phyloP scores from a whole-genome alignment of 2,329 filamentous ascomycete species.

The Pyricularia sp. region DNA sequence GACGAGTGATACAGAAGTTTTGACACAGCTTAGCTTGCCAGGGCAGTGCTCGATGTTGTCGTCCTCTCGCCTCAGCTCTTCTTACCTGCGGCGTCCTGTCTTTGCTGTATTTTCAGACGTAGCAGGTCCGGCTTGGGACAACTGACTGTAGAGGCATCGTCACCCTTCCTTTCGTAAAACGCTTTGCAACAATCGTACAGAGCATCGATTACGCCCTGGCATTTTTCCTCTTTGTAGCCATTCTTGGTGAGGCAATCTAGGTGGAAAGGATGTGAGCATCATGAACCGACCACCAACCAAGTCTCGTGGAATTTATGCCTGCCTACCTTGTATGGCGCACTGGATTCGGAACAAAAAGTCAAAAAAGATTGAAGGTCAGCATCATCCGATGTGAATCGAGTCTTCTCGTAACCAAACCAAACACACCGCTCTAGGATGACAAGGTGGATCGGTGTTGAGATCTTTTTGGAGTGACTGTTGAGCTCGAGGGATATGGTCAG shows the following conservation, averaged over 20 bases:
- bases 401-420: slow-evolving; percentile 1
- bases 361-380: slow-evolving; percentile 9
- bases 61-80: background rate
- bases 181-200: slow-evolving; percentile 89
- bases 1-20: slow-evolving; percentile 27
- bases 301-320: background rate
- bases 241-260: slow-evolving; percentile 78
- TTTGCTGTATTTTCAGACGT: slow-evolving; percentile 77
- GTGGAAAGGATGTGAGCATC: slow-evolving; percentile 9
- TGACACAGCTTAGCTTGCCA: background rate
- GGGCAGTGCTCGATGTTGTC: too few relatives aligned
- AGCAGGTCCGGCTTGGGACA: slow-evolving; percentile 79
- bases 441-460: slow-evolving; percentile 66
- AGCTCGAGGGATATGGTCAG: background rate
- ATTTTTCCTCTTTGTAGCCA: slow-evolving; percentile 78
- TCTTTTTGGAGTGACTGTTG: slow-evolving; percentile 53
- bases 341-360: slow-evolving; percentile 20
- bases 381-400: background rate
- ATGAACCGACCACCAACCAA: background rate
- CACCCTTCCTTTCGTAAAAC: slow-evolving; percentile 75
- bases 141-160: slow-evolving; percentile 66
- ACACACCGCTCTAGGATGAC: slow-evolving; percentile 74
- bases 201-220: slow-evolving; percentile 67
- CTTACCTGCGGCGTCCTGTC: slow-evolving; percentile 18
- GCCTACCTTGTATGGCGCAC: slow-evolving; percentile 83